These are phyloP conservation scores for Parathielavia appendiculata DNA, from an alignment of 495 filamentous ascomycete genomes.

Conservation along the genomic window DNA sequence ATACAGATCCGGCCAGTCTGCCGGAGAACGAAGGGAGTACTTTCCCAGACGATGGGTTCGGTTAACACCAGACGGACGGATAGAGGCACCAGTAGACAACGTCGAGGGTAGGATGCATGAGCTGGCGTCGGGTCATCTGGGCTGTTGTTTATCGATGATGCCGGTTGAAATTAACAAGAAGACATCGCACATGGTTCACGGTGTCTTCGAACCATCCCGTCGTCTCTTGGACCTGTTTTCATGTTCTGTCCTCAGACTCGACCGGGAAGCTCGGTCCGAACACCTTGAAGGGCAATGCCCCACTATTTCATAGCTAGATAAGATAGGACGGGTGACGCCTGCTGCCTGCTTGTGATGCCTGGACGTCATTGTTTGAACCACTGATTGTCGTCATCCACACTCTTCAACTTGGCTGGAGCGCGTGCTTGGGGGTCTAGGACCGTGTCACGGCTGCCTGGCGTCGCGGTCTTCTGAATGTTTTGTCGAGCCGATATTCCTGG, in stretches of 20 bases:
- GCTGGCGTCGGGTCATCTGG: slow-evolving; percentile 1
- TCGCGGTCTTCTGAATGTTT: not conserved
- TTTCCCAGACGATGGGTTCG: slow-evolving; percentile 25
- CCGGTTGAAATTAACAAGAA: not conserved
- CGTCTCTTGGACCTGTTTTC: too few species aligned
- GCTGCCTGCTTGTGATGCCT: not conserved
- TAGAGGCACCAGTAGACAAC: not conserved
- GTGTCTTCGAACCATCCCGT: too few species aligned
- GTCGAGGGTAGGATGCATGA: slow-evolving; percentile 11
- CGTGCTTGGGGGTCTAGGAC: not conserved
- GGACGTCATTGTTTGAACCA: slow-evolving; percentile 14
- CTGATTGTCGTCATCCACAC: not conserved
- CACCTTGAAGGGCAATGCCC: too few species aligned
- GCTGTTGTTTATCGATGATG: not conserved
- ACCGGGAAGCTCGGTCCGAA: too few species aligned
- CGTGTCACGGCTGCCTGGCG: slow-evolving; percentile 6
- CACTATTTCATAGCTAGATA: slow-evolving; percentile 13
- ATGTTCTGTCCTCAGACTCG: too few species aligned
- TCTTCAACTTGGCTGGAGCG: not conserved
- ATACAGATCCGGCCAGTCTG: slow-evolving; percentile 18
- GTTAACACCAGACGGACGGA: slow-evolving; percentile 11
- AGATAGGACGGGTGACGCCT: slow-evolving; percentile 20
- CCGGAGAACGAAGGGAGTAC: slow-evolving; percentile 10
- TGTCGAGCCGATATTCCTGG: not conserved
- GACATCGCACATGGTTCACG: not conserved